Evolutionary conservation across 495 filamentous ascomycete species (phyloP).

Genomic region (Penicillium arizonense): DNA sequence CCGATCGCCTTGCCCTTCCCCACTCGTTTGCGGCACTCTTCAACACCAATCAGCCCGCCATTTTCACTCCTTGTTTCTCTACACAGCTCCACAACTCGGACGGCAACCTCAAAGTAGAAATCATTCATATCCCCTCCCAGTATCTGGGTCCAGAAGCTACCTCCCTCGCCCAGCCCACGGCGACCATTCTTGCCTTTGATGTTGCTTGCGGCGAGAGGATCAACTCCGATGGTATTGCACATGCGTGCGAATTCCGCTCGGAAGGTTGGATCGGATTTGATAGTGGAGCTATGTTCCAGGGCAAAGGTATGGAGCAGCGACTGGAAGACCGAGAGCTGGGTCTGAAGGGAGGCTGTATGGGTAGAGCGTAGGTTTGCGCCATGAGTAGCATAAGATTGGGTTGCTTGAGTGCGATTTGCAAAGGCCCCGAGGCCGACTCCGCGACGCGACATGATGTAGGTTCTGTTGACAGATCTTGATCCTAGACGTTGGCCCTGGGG

Average conservation of each 20-base stretch:
- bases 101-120: constrained; percentile 96
- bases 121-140: constrained; percentile 90
- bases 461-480: neutral
- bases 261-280: constrained; percentile 91
- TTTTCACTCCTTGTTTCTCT: constrained; percentile 84
- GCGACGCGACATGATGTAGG: constrained; percentile 47
- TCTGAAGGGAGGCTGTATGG: constrained; percentile 79
- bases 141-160: constrained; percentile 90
- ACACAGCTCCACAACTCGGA: constrained; percentile 91
- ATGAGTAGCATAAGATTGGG: constrained; percentile 83
- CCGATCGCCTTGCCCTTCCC: constrained; percentile 69
- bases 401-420: constrained; percentile 74
- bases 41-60: constrained; percentile 83
- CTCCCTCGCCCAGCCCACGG: constrained; percentile 41
- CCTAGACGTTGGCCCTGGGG: constrained; percentile 1
- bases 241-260: constrained; percentile 97
- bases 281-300: constrained; percentile 89
- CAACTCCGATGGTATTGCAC: constrained; percentile 95
- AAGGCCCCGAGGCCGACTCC: constrained; percentile 92
- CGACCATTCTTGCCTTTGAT: constrained; percentile 51
- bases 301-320: constrained; percentile 90
- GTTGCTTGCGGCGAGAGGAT: constrained; percentile 78
- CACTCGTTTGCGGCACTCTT: constrained; percentile 74
- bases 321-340: constrained; percentile 94
- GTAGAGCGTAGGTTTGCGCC: constrained; percentile 77